Evolutionary conservation across 2,329 filamentous ascomycete species (phyloP), one percentile per base, ranked within the genome.

Genomic region (Colletotrichum costaricense): DNA sequence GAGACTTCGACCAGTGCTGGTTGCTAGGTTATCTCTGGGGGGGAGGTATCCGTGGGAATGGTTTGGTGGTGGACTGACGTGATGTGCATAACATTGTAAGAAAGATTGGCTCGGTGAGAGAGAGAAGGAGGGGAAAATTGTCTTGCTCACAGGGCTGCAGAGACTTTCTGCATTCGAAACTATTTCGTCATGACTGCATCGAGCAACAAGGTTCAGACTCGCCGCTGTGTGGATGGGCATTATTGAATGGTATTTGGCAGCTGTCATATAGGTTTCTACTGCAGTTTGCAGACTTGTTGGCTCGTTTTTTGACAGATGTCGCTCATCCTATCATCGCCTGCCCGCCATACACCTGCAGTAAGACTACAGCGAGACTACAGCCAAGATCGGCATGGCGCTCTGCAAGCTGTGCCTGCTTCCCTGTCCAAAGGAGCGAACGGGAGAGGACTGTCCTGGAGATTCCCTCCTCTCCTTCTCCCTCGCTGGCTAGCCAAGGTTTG

Each of bases 121-220:
- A 33, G 33, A 12, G 33, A 46, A 11, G 19, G 12, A 14, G 22
- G 58, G n/a, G 14, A 19, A 24, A 30, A 24, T 4, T 69, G 60
- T 58, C 54, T 69, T 62, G 46, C 60, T 58, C 60, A 28, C 67
- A 69, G 38, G 54, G 35, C 60, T 65, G 67, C 28, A 69, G 42
- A 33, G 26, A 54, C 59, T 60, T 46, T 26, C 49, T 52, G 60
- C 59, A 58, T 42, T 12, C 33, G 33, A 22, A 24, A n/a, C 26
- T 49, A 26, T 58, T 49, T 22, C 60, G 60, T 69, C 67, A 46
- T 63, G 38, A 63, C 38, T 38, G 19, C 6, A 12, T 57, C 26
- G 35, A 64, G 24, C 9, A 54, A 42, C 16, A 30, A 35, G 26
- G 24, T n/a, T 52, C 26, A 62, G 9, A 38, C n/a, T 64, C 30